Evolutionary conservation across 306 rosid genomes (phyloP).

Genomic region (Dryas drummondii): DNA sequence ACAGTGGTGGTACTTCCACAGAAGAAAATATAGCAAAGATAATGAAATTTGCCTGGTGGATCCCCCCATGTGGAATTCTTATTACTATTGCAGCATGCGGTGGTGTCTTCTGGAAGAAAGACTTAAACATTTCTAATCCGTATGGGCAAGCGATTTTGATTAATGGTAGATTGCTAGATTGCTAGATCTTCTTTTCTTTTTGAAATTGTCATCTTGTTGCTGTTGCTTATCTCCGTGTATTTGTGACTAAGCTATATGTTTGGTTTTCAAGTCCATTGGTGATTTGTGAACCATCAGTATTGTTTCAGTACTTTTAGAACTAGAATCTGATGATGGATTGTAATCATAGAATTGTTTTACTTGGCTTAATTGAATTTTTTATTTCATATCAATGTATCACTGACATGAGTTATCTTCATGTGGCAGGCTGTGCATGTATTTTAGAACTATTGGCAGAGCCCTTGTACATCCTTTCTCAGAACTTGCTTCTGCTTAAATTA

Average conservation of each 20-base stretch:
- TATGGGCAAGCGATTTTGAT: constrained; percentile 86
- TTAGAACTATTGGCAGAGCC: constrained; percentile 97
- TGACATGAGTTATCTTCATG: constrained; percentile 22
- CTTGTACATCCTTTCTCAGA: constrained; percentile 85
- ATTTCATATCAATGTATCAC: constrained; percentile 4
- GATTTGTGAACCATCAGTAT: not conserved
- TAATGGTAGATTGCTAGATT: constrained; percentile 61
- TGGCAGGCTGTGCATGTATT: constrained; percentile 85
- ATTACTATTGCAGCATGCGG: constrained; percentile 62
- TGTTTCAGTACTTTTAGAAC: not conserved
- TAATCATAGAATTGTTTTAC: not conserved
- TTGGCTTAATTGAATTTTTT: not conserved
- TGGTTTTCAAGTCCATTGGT: not conserved
- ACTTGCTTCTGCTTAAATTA: constrained; percentile 71
- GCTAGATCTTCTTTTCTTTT: not conserved
- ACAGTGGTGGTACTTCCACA: constrained; percentile 59
- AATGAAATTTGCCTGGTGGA: constrained; percentile 85
- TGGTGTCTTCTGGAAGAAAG: constrained; percentile 80
- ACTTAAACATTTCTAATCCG: constrained; percentile 55
- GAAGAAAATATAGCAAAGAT: constrained; percentile 72
- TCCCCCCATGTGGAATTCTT: constrained; percentile 72
- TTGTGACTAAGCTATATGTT: not conserved
- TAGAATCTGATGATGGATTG: not conserved
- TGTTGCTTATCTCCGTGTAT: not conserved
- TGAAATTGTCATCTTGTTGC: constrained; percentile 3